Conservation (phyloP, 768 basidiomycete genomes). For the Boletus rubroflammeus region DNA sequence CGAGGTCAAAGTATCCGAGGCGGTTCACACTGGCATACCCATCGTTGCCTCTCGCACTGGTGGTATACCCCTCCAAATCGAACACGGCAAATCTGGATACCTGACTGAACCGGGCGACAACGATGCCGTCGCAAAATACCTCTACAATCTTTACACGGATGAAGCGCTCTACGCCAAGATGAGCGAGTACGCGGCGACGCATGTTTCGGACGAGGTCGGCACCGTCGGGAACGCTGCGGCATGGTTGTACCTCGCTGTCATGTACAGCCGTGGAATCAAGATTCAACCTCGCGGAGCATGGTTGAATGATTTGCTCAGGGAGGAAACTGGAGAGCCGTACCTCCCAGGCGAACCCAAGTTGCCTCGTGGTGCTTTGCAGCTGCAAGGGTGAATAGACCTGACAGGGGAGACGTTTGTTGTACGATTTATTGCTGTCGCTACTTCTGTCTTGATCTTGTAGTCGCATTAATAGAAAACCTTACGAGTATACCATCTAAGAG, state of each 20-base stretch:
- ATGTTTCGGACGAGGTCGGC: slow-evolving; percentile 80
- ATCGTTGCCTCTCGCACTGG: slow-evolving; percentile 83
- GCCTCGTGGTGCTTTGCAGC: slow-evolving; percentile 56
- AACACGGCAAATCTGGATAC: slow-evolving; percentile 84
- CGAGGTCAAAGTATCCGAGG: slow-evolving; percentile 96
- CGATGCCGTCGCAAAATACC: slow-evolving; percentile 65
- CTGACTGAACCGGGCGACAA: slow-evolving; percentile 78
- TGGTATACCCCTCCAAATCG: slow-evolving; percentile 91
- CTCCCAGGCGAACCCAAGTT: slow-evolving; percentile 63
- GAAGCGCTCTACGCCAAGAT: slow-evolving; percentile 59
- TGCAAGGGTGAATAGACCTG: slow-evolving; percentile 34
- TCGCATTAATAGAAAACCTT: slow-evolving; percentile 9
- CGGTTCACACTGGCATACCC: slow-evolving; percentile 86
- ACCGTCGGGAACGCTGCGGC: slow-evolving; percentile 76
- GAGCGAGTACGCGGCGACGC: slow-evolving; percentile 65
- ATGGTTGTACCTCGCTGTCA: slow-evolving; percentile 72
- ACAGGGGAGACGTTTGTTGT: slow-evolving; percentile 3
- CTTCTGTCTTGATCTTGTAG: neutral
- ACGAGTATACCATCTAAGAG: slow-evolving; percentile 6
- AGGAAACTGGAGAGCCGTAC: slow-evolving; percentile 73
- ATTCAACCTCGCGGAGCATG: slow-evolving; percentile 78
- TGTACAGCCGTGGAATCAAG: slow-evolving; percentile 74
- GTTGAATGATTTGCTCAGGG: slow-evolving; percentile 77
- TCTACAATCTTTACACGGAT: slow-evolving; percentile 77
- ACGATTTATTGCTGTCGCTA: slow-evolving; percentile 2